Percentiles rank a stretch among this genome's conserved stretches.
Conservation (phyloP, 2,329 filamentous ascomycete genomes). For the Trichoderma endophyticum region DNA sequence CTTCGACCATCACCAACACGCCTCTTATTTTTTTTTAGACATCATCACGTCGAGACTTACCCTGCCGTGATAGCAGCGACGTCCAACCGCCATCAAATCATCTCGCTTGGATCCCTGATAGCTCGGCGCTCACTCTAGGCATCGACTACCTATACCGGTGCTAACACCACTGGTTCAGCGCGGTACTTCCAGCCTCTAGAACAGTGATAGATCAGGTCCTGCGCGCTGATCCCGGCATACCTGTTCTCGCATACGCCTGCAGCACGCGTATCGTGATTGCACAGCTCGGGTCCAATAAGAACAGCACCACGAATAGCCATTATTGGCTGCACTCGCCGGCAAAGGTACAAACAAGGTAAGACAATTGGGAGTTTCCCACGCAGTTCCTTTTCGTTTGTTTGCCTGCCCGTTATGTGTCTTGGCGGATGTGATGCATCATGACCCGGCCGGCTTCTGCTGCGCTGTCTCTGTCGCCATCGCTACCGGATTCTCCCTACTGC, state of each 20-base stretch:
- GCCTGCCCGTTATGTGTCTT: neutral
- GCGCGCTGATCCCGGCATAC: neutral
- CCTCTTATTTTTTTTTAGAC: neutral
- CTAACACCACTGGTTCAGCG: neutral
- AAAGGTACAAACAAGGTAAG: neutral
- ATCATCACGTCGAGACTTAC: neutral
- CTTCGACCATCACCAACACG: neutral
- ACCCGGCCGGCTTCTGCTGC: neutral
- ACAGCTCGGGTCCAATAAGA: neutral
- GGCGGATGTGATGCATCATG: neutral
- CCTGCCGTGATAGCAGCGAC: neutral
- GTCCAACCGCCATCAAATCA: neutral
- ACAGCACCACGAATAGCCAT: neutral
- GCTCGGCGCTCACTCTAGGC: neutral
- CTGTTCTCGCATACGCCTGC: neutral
- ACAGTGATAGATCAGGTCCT: neutral
- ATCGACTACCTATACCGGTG: neutral
- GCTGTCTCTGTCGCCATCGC: neutral
- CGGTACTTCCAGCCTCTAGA: neutral
- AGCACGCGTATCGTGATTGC: slow-evolving; percentile 11
- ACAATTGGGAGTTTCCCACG: neutral
- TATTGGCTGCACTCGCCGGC: neutral
- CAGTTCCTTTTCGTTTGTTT: neutral
- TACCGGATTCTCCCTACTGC: neutral
- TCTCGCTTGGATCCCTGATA: neutral